Evolutionary conservation across 2,329 filamentous ascomycete genomes (phyloP), one percentile per base, ranked within the genome.

Genomic region (Raffaelea albimanens): DNA sequence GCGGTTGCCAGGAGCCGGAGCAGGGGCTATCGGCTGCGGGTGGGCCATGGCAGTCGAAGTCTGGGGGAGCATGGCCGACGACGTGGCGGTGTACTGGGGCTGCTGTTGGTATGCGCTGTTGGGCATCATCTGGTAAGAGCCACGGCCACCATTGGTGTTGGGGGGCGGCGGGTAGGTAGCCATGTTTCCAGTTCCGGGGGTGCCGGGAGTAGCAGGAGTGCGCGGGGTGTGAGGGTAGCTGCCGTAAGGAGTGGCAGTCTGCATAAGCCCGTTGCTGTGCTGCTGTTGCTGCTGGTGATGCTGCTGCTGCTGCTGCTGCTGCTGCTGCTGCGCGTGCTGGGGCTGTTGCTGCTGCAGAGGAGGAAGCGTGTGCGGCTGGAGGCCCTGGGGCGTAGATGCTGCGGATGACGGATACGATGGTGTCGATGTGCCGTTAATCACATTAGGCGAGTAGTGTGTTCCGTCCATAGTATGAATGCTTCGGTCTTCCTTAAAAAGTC

Each of bases 21-120:
- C 85, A 16, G 85, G 84, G 40, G 85, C 85, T 59, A 88, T 86
- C 31, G 83, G 80, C 64, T 87, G 84, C 41, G 83, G 83, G 62
- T 87, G 85, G 46, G 80, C 79, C 56, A 82, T 75, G 40, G 83
- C 73, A 43, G 77, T 75, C 11, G 82, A 80, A 21, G 81, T 68
- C 63, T 85, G 80, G 42, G 82, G 76, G 68, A 86, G 74, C 75
- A 85, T 82, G n/a, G 46, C 50, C 44, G 69, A 68, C 43, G 70
- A 70, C 7, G 77, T 75, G 9, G 73, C 72, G 34, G 70, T 69
- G 59, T 82, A 83, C 61, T 73, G 73, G 50, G 73, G 73, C 44
- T 72, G 72, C 39, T 69, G 67, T 51, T 72, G 73, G 54, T 78
- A 77, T 41, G 66, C 62, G 47, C 56, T 61, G 59, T 71, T 75